phyloP scores from a whole-genome alignment of 1,284 basidiomycete species.

The Trichosporon faecale region DNA sequence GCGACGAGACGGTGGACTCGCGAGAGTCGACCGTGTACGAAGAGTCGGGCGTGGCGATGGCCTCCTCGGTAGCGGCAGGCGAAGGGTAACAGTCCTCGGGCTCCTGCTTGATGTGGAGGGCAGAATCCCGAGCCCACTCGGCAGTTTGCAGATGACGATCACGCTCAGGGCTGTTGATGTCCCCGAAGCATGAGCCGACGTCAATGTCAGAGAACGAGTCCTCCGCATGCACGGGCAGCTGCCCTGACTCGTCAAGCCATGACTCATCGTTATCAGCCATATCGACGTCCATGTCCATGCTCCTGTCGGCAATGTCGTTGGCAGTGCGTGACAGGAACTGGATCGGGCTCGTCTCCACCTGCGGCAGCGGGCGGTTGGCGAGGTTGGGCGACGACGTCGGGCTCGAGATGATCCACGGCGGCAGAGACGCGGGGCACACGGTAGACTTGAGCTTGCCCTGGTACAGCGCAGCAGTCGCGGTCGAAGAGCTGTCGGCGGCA shows the following conservation, averaged over 20 bases:
- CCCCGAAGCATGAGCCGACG: constrained; percentile 35
- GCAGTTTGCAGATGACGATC: constrained; percentile 43
- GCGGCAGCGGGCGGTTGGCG: constrained; percentile 20
- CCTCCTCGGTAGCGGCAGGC: constrained; percentile 27
- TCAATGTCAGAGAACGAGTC: constrained; percentile 43
- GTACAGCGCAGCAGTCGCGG: constrained; percentile 26
- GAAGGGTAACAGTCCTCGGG: constrained; percentile 43
- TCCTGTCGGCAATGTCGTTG: constrained; percentile 24
- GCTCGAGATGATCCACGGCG: constrained; percentile 37
- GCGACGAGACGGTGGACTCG: constrained; percentile 22
- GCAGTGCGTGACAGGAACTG: constrained; percentile 29
- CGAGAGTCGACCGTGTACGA: constrained; percentile 15
- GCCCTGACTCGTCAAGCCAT: constrained; percentile 45
- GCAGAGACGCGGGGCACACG: constrained; percentile 32
- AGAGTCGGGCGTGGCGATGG: constrained; percentile 1
- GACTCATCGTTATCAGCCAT: constrained; percentile 24
- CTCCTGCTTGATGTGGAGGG: constrained; percentile 40
- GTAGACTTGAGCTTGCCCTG: constrained; percentile 35
- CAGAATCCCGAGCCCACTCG: constrained; percentile 41
- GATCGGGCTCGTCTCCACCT: constrained; percentile 35
- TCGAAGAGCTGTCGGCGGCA: constrained; percentile 26
- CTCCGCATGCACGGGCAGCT: constrained; percentile 46
- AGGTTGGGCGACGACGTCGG: constrained; percentile 40
- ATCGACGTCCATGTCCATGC: constrained; percentile 39
- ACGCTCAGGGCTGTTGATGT: constrained; percentile 34